Evolutionary conservation across 2,329 filamentous ascomycete species (phyloP), one percentile per base, ranked within the genome.

Genomic region (Aspergillus ibericus): DNA sequence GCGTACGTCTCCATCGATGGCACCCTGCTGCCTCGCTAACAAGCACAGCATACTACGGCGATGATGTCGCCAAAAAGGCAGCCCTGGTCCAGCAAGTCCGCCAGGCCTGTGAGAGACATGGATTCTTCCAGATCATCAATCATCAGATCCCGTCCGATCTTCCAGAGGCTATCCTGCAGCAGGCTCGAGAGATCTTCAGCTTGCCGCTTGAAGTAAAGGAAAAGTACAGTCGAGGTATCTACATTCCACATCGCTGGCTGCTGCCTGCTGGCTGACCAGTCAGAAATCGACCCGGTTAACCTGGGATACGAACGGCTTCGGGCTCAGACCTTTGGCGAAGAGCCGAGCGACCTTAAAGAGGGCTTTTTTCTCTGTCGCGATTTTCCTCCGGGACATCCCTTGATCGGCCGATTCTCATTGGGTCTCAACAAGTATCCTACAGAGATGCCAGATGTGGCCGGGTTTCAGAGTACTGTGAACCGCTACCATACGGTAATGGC

Each of bases 61-160:
- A 20, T 40, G 48, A 61, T 44, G 32, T 42, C n/a, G 20, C 13
- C 13, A 42, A 35, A 7, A 61, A 59, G 42, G 51, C 50, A 53
- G 12, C 18, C 2, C 48, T 59, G 12, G 22, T 59, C 12, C 38
- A 29, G 3, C 55, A 77, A 47, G 72, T 82, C 32, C 72, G 78
- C 5, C 63, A 71, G 29, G 78, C 78, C 51, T 82, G 80, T 61
- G 68, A 75, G 16, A 77, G 72, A 63, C 82, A 73, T 34, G 82
- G 82, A 4, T 84, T 84, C 69, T 83, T 85, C 70, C 81, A 83
- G 63, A 76, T 85, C 51, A 73, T 74, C 7, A 78, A 79, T 9
- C 82, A 85, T 66, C 71, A 75, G 2, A 73, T 85, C 4, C 70
- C 79, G 1, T 59, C 72, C 6, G 60, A 65, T 7, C 67, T 81